Evolutionary conservation across 768 basidiomycete genomes (phyloP).

Genomic region (Phanerochaete sordida): DNA sequence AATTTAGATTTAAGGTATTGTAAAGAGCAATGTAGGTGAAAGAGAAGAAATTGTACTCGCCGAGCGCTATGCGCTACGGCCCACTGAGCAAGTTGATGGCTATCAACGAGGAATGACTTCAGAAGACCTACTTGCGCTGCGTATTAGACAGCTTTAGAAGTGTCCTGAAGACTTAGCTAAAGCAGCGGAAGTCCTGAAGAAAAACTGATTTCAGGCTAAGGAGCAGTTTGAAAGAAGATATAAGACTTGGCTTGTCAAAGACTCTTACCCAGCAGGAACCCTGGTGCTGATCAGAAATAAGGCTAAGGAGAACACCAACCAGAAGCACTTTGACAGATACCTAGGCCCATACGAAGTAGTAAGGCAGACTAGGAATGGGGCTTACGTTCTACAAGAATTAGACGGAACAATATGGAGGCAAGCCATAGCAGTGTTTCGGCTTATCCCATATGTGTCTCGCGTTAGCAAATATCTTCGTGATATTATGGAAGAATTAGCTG

Average conservation of each 20-base stretch:
- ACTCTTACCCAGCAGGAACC: slow-evolving; percentile 23
- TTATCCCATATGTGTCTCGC: neutral
- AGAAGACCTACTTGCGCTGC: slow-evolving; percentile 20
- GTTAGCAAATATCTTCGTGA: neutral
- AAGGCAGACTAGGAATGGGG: slow-evolving; percentile 16
- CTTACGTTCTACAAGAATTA: slow-evolving; percentile 25
- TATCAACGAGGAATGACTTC: slow-evolving; percentile 13
- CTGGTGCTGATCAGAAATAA: slow-evolving; percentile 29
- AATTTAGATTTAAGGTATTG: too few species aligned
- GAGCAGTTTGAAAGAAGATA: slow-evolving; percentile 26
- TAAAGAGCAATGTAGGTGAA: too few species aligned
- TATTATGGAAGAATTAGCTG: neutral
- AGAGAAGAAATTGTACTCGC: too few species aligned
- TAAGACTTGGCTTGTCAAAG: slow-evolving; percentile 17
- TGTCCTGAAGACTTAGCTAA: slow-evolving; percentile 18
- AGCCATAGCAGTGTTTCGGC: slow-evolving; percentile 10
- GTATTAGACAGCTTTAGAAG: slow-evolving; percentile 25
- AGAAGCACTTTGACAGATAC: slow-evolving; percentile 24
- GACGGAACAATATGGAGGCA: slow-evolving; percentile 18
- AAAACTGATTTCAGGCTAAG: slow-evolving; percentile 17
- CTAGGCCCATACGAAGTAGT: slow-evolving; percentile 26
- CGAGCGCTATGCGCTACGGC: too few species aligned
- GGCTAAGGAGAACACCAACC: slow-evolving; percentile 21
- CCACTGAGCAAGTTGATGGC: slow-evolving; percentile 18
- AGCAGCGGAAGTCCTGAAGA: slow-evolving; percentile 16